Evolutionary conservation across 2,329 filamentous ascomycete species (phyloP).

Genomic region (Tricladium varicosporioides): DNA sequence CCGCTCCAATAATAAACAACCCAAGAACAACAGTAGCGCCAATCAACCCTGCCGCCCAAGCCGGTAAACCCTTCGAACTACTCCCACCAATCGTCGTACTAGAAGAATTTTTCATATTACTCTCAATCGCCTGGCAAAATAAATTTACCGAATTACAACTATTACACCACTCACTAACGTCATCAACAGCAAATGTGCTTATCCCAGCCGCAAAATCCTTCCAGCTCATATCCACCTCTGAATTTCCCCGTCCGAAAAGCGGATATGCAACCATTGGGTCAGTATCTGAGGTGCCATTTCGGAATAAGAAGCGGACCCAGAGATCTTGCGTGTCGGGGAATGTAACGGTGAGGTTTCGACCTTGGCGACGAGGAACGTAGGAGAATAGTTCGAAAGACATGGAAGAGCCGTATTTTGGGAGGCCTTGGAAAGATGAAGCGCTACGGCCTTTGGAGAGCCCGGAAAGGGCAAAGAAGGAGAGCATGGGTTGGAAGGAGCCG

Average conservation of each 20-base stretch:
- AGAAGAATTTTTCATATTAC: background rate
- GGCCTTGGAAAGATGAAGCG: slow-evolving; percentile 46
- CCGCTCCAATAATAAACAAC: slow-evolving; percentile 10
- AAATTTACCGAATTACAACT: slow-evolving; percentile 22
- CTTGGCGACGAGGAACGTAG: slow-evolving; percentile 36
- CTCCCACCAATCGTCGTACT: background rate
- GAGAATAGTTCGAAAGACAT: slow-evolving; percentile 67
- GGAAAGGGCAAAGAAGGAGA: slow-evolving; percentile 53
- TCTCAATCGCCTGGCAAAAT: slow-evolving; percentile 28
- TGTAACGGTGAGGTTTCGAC: slow-evolving; percentile 15
- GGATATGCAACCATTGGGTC: slow-evolving; percentile 34
- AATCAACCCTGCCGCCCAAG: slow-evolving; percentile 30
- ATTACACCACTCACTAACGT: slow-evolving; percentile 29
- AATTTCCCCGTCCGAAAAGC: slow-evolving; percentile 30
- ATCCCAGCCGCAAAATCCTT: slow-evolving; percentile 29
- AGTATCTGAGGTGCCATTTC: slow-evolving; percentile 41
- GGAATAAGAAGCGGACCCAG: slow-evolving; percentile 56
- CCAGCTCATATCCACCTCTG: slow-evolving; percentile 29
- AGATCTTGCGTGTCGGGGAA: slow-evolving; percentile 36
- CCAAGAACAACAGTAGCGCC: slow-evolving; percentile 30
- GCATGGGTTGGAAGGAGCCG: slow-evolving; percentile 52
- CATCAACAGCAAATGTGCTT: slow-evolving; percentile 20
- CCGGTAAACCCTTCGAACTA: slow-evolving; percentile 6
- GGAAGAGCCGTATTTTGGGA: slow-evolving; percentile 68
- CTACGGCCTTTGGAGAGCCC: slow-evolving; percentile 39